These are phyloP conservation scores for Casuarina glauca DNA, from an alignment of 306 rosid genomes.

Conservation along the genomic window DNA sequence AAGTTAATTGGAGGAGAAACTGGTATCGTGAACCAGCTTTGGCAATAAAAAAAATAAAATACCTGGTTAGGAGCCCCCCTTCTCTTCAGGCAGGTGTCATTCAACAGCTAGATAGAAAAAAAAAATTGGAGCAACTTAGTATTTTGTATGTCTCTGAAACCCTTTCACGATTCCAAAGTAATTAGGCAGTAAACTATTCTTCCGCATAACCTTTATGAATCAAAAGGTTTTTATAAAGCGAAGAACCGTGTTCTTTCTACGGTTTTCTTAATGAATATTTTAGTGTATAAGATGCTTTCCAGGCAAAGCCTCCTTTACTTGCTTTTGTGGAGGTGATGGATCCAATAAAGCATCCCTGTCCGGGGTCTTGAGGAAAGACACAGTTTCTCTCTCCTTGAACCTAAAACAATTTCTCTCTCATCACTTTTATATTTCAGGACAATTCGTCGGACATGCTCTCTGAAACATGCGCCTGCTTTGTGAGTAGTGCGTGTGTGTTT, in stretches of 20 bases:
- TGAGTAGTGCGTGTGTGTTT: conserved; percentile 1
- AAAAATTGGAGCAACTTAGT: conserved; percentile 17
- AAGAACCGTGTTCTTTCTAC: conserved; percentile 39
- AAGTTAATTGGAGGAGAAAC: conserved; percentile 1
- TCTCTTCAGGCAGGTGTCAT: conserved; percentile 43
- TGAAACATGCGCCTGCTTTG: conserved; percentile 1
- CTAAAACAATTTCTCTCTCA: conserved; percentile 25
- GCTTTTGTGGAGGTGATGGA: conserved; percentile 42
- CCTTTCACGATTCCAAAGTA: conserved; percentile 28
- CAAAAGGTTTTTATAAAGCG: conserved; percentile 28
- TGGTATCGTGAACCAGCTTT: conserved; percentile 1
- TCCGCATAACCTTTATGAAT: background rate
- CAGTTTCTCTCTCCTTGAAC: conserved; percentile 32
- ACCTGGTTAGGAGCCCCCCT: conserved; percentile 37
- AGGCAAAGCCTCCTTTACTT: conserved; percentile 21
- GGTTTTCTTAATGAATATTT: conserved; percentile 13
- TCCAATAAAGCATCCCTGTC: conserved; percentile 58
- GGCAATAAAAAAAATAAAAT: background rate
- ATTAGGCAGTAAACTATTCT: conserved; percentile 19
- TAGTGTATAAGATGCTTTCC: conserved; percentile 28
- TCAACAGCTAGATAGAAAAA: conserved; percentile 30
- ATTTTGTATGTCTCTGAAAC: conserved; percentile 11
- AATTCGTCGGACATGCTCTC: background rate
- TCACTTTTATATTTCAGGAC: conserved; percentile 12
- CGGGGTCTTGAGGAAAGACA: conserved; percentile 43